Conservation (phyloP, 2,329 filamentous ascomycete genomes). For the Alternaria sp. region DNA sequence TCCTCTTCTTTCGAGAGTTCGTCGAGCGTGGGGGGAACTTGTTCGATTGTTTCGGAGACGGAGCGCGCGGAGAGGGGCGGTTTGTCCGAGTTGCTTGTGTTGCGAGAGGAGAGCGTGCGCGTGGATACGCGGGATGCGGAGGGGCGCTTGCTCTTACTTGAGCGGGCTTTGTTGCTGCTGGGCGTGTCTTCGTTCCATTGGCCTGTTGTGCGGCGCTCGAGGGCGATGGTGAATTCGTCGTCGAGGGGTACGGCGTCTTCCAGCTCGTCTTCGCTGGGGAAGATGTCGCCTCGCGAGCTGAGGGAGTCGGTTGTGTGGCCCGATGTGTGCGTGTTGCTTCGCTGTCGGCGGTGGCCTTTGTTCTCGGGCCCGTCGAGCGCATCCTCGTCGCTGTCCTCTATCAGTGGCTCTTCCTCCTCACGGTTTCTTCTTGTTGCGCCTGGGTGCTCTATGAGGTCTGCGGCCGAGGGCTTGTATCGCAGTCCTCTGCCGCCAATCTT, state of each 20-base stretch:
- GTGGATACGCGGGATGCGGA: constrained; percentile 57
- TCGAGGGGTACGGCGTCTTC: constrained; percentile 93
- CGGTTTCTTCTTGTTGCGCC: constrained; percentile 57
- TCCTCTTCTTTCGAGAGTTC: constrained; percentile 67
- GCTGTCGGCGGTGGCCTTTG: constrained; percentile 59
- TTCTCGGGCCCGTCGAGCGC: constrained; percentile 26
- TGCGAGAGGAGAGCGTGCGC: constrained; percentile 54
- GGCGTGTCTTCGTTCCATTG: constrained; percentile 70
- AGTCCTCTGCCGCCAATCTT: constrained; percentile 78
- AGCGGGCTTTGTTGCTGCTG: constrained; percentile 68
- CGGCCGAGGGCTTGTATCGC: constrained; percentile 88
- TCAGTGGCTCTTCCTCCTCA: constrained; percentile 73
- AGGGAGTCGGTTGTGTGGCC: constrained; percentile 84
- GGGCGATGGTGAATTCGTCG: constrained; percentile 86
- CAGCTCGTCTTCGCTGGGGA: constrained; percentile 83
- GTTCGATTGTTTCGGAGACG: constrained; percentile 32
- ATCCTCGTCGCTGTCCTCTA: constrained; percentile 65
- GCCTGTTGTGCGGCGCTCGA: constrained; percentile 72
- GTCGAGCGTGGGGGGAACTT: constrained; percentile 58
- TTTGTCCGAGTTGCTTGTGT: constrained; percentile 43
- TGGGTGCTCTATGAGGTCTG: constrained; percentile 87
- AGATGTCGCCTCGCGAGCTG: constrained; percentile 86
- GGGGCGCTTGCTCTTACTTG: constrained; percentile 49
- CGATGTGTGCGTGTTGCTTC: constrained; percentile 81
- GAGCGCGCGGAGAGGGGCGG: constrained; percentile 29